Conservation (phyloP, 2,329 filamentous ascomycete species). For the Trichoderma sp. region DNA sequence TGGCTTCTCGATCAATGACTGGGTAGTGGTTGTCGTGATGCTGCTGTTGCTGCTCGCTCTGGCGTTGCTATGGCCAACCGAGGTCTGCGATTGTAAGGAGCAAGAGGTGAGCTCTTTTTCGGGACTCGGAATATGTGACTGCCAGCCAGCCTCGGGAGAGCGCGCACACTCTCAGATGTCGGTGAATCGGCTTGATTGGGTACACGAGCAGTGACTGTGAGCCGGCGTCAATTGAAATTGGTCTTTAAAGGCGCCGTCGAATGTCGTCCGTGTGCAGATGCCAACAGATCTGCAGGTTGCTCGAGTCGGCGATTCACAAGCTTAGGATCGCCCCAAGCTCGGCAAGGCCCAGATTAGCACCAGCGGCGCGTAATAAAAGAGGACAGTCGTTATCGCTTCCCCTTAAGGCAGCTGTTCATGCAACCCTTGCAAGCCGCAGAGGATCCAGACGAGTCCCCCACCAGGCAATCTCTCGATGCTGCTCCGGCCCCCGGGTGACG, state of each 20-base stretch:
- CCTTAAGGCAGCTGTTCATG: conserved; percentile 26
- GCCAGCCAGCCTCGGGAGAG: not conserved
- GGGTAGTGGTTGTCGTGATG: not conserved
- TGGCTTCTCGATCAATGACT: not conserved
- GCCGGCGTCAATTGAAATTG: not conserved
- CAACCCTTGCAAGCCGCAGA: conserved; percentile 11
- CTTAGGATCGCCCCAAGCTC: conserved; percentile 1
- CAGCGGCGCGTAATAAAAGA: conserved; percentile 16
- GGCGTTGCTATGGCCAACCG: not conserved
- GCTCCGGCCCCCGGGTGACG: conserved; percentile 11
- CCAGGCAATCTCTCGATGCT: conserved; percentile 23
- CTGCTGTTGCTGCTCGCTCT: not conserved
- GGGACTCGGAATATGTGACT: not conserved
- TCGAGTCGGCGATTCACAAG: conserved; percentile 8
- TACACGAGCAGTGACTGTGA: not conserved
- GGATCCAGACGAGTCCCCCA: conserved; percentile 17
- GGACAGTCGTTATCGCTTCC: conserved; percentile 12
- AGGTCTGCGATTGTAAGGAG: no score
- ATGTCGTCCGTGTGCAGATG: not conserved
- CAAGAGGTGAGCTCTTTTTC: not conserved
- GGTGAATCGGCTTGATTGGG: conserved; percentile 4
- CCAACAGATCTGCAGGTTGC: not conserved
- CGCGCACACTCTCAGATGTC: not conserved
- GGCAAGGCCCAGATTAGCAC: not conserved
- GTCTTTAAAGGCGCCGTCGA: not conserved